Conservation (phyloP, 208 protist genomes). For the Polymyxa betae region DNA sequence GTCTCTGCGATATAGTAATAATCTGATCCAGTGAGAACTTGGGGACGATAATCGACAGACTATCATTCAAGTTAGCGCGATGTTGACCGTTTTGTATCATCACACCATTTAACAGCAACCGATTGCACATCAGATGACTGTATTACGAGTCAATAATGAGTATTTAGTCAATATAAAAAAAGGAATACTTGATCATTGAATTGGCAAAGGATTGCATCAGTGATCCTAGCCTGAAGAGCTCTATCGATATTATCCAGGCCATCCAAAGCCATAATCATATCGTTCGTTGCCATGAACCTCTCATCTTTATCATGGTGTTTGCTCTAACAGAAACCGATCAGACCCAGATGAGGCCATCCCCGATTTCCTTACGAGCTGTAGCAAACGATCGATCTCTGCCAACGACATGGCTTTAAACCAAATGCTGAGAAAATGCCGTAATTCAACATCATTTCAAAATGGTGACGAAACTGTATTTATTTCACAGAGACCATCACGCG, state of each 20-base stretch:
- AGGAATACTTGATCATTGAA: conserved; percentile 13
- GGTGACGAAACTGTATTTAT: no score
- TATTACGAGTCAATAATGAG: neutral
- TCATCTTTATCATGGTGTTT: conserved; percentile 49
- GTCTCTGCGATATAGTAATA: neutral
- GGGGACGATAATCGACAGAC: neutral
- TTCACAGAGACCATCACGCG: no score
- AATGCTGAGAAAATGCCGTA: no score
- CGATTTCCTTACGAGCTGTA: no score
- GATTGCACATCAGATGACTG: conserved; percentile 40
- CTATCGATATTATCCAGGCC: neutral
- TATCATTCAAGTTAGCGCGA: neutral
- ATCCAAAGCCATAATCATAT: neutral
- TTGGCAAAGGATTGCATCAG: conserved; percentile 15
- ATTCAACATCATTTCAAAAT: no score
- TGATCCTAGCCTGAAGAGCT: neutral
- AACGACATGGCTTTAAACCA: no score
- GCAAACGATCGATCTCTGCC: no score
- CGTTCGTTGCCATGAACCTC: conserved; percentile 50
- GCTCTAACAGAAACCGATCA: neutral
- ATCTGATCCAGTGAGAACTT: neutral
- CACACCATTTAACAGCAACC: conserved; percentile 40
- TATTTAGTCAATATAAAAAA: neutral
- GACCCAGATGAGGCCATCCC: no score
- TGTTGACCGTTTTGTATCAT: neutral